Evolutionary conservation across 176 grass and related monocot genomes (phyloP).

Genomic region (Oryza brachyantha): DNA sequence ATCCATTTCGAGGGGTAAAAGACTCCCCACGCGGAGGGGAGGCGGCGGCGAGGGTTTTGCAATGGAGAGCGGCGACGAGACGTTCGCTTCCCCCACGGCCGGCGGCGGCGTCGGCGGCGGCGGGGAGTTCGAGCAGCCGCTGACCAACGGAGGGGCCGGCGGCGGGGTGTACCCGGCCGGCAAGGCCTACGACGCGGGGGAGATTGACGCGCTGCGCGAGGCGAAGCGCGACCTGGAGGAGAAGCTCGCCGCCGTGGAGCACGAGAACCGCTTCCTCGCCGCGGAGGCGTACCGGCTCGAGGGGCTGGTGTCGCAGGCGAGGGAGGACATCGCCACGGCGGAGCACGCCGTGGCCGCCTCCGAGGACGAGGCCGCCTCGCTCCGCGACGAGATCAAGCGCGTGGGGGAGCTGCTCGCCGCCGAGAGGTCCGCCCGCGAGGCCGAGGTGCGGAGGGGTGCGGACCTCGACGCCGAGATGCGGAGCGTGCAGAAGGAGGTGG

Average conservation of each 20-base stretch:
- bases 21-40: conserved; percentile 14
- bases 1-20: too few species aligned
- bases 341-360: conserved; percentile 18
- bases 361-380: conserved; percentile 22
- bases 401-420: conserved; percentile 34
- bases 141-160: conserved; percentile 20
- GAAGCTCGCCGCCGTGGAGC: conserved; percentile 33
- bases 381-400: conserved; percentile 40
- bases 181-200: conserved; percentile 32
- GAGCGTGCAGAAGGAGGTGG: conserved; percentile 40
- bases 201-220: conserved; percentile 42
- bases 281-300: conserved; percentile 48
- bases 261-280: conserved; percentile 41
- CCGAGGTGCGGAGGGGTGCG: conserved; percentile 14
- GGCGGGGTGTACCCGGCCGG: background rate
- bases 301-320: conserved; percentile 21
- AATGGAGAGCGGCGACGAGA: conserved; percentile 58
- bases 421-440: conserved; percentile 22
- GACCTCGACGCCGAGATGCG: conserved; percentile 26
- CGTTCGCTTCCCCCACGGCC: conserved; percentile 45
- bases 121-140: conserved; percentile 18
- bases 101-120: conserved; percentile 17
- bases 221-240: conserved; percentile 54
- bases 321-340: conserved; percentile 23
- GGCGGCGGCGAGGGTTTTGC: conserved; percentile 35